A percentile compares a stretch with the other conserved stretches of the same genome.
Conservation (phyloP, 345 rosid genomes). For the Eucalyptus brandiana region DNA sequence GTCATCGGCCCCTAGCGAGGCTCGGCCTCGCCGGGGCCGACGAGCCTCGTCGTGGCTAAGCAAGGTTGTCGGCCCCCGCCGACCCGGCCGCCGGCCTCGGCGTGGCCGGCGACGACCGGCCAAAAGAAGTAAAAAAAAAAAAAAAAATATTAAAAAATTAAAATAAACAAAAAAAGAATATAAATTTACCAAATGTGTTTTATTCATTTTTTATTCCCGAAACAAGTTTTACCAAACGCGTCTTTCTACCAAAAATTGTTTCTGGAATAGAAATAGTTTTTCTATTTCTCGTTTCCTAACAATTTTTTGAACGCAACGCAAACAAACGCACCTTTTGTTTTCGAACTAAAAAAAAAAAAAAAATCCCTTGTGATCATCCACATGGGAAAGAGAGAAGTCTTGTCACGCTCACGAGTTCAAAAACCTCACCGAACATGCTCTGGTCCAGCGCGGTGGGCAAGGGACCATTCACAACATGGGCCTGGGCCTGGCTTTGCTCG, state of each 20-base stretch:
- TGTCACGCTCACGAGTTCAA: background rate
- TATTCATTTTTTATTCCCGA: too few relatives aligned
- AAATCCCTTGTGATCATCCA: background rate
- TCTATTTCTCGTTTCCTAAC: rapidly evolving
- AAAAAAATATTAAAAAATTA: too few relatives aligned
- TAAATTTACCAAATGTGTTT: too few relatives aligned
- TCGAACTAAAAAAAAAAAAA: too few relatives aligned
- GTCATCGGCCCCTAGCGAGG: rapidly evolving
- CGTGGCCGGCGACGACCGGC: rapidly evolving
- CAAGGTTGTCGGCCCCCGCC: rapidly evolving
- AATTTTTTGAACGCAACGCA: rapidly evolving
- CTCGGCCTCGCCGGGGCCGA: too few relatives aligned
- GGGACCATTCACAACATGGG: background rate
- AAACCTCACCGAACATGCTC: background rate
- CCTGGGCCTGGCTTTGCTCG: background rate
- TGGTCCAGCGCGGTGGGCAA: background rate
- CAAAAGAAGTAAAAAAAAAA: too few relatives aligned
- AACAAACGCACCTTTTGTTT: too few relatives aligned
- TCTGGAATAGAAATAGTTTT: rapidly evolving
- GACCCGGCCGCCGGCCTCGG: rapidly evolving
- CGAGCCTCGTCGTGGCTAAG: too few relatives aligned
- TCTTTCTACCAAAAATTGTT: too few relatives aligned
- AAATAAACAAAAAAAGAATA: too few relatives aligned
- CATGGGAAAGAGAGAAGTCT: background rate
- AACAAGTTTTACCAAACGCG: too few relatives aligned